Evolutionary conservation across 2,329 filamentous ascomycete genomes (phyloP), one percentile per base, ranked within the genome.

Genomic region (Paecilomyces formosus): DNA sequence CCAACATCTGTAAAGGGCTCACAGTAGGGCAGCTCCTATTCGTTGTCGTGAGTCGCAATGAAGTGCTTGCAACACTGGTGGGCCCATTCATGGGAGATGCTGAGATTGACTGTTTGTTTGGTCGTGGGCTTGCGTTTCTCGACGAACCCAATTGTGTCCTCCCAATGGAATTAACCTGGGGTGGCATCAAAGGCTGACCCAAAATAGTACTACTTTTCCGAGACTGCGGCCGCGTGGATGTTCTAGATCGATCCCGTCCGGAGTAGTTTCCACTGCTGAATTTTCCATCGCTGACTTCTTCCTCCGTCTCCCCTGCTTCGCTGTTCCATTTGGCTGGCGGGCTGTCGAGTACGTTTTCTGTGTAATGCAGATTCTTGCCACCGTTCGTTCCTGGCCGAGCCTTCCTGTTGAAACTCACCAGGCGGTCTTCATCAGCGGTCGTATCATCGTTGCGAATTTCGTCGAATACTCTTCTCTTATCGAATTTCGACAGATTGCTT

Each of bases 381-480:
- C 87, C 86, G 33, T 85, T 84, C 0, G 88, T 91, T 13, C 87
- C 88, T 3, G 88, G 86, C 63, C 72, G 75, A 62, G 87, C 59
- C 74, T 80, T 65, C 33, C 90, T 85, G 71, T 97, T 97, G 76
- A 96, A 92, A 57, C 89, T 88, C 33, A 97, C 92, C 45, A 99
- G 76, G n/a, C 93, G 87, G 63, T 90, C 90, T 57, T 92, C 88
- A 58, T 96, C 92, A n/a, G 92, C 90, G 8, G 93, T 86, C 30
- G 85, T 87, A 66, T 97, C 93, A 58, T 95, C 90, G 64, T 89
- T 90, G 60, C 90, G 83, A 73, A 97, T 94, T 74, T 97, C 88
- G 64, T 93, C 89, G 70, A 99, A 99, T 8, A 97, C 85, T 1
- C 87, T 87, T 58, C 88, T 85, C 77, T 97, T 97, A 78, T 97